Evolutionary conservation across 1,284 basidiomycete genomes (phyloP), one percentile per base, ranked within the genome.

Genomic region (Ganoderma sinense): DNA sequence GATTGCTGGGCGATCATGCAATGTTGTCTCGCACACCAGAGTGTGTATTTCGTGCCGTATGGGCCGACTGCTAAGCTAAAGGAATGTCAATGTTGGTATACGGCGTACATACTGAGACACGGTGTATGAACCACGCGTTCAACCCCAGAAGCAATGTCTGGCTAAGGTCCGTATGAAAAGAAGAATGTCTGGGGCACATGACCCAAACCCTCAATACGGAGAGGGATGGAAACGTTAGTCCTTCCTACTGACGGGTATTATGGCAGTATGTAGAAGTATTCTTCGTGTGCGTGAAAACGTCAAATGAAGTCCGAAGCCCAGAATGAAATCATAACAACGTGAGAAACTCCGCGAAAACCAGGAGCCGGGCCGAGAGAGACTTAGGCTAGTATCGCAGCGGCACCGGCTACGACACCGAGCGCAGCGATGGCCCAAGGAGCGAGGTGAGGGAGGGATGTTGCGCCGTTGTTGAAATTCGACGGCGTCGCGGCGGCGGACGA

Each of bases 371-470:
- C 43, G 23, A 43, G 55, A 45, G 16, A 33, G 18, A n/a, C n/a
- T n/a, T n/a, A n/a, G n/a, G 14, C 31, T 6, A 80, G 72, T 0
- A 69, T 73, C 51, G 76, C 74, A 18, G 74, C 70, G 23, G 70
- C 77, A 58, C 79, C 79, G 20, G 74, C 76, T 20, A 77, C 69
- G 13, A 76, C 73, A 39, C 75, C 76, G 56, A 77, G 70, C 31
- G 71, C 75, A 33, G 74, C 67, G 56, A 77, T 58, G 8, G 75
- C 69, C 75, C 74, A 74, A 11, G 78, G 77, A 5, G 69, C 72
- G 23, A 75, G 39, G 43, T 65, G 65, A 26, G 76, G 68, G 55
- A 71, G 71, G 60, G 68, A 71, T 8, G 68, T 72, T 1, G 70
- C 69, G 41, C 75, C 48, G 48, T 51, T 74, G 65, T 78, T 79